Evolutionary conservation across 2,329 filamentous ascomycete species (phyloP).

Genomic region (Aureobasidium vineae): DNA sequence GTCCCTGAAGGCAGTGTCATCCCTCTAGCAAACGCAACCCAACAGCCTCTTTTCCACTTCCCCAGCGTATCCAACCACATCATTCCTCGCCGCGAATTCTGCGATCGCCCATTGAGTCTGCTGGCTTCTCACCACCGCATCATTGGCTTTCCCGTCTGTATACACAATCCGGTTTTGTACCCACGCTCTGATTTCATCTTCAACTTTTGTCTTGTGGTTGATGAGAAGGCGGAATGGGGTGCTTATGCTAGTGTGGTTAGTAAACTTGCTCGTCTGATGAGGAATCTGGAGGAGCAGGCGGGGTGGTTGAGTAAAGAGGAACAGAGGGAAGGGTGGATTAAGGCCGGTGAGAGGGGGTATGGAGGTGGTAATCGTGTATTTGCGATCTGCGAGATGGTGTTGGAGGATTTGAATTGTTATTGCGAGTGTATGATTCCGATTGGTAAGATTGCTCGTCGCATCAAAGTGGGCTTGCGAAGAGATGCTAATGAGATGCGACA

Average conservation of each 20-base stretch:
- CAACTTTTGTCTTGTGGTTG: conserved; percentile 87
- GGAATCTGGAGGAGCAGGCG: conserved; percentile 87
- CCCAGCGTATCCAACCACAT: conserved; percentile 85
- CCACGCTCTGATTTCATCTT: conserved; percentile 96
- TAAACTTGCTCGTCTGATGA: conserved; percentile 80
- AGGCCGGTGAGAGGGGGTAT: conserved; percentile 36
- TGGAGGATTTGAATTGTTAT: conserved; percentile 95
- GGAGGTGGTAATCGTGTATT: conserved; percentile 49
- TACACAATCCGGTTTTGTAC: conserved; percentile 65
- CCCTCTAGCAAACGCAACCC: conserved; percentile 44
- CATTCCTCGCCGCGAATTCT: conserved; percentile 92
- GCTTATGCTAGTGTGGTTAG: conserved; percentile 65
- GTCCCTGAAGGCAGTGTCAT: conserved; percentile 60
- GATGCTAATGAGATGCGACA: conserved; percentile 37
- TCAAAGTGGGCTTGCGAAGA: too few species aligned
- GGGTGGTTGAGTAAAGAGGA: conserved; percentile 71
- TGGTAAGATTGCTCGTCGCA: conserved; percentile 53
- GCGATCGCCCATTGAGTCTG: conserved; percentile 65
- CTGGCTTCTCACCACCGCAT: conserved; percentile 64
- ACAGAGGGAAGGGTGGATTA: conserved; percentile 35
- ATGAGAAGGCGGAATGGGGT: conserved; percentile 65
- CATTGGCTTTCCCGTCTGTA: conserved; percentile 84
- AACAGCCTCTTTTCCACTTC: conserved; percentile 74
- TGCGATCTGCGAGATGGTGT: conserved; percentile 76
- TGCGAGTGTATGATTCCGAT: conserved; percentile 98